phyloP scores from a whole-genome alignment of 2,329 filamentous ascomycete species.

The Colletotrichum aenigma region DNA sequence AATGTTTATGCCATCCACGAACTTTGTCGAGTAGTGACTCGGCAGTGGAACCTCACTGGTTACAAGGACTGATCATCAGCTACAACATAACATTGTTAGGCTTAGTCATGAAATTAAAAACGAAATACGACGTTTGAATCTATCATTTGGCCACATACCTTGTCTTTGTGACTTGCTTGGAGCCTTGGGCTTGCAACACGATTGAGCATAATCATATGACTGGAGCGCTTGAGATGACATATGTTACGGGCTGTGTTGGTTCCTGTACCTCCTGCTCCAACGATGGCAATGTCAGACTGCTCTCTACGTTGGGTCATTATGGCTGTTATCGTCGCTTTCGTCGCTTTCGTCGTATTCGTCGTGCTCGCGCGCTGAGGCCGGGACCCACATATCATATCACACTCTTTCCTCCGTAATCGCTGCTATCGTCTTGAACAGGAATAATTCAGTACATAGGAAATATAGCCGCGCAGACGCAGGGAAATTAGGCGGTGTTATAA shows the following conservation, averaged over 20 bases:
- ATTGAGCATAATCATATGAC: no score
- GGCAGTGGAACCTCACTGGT: neutral
- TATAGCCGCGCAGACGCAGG: neutral
- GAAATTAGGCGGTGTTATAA: fast-evolving
- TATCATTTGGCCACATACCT: no score
- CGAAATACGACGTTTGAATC: no score
- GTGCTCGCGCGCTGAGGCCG: fast-evolving
- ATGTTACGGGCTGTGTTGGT: no score
- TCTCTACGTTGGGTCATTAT: neutral
- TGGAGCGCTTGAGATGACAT: no score
- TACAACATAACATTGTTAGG: neutral
- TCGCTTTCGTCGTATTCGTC: neutral
- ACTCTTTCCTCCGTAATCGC: neutral
- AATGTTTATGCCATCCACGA: neutral
- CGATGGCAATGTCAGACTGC: no score
- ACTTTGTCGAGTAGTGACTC: neutral
- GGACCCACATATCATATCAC: fast-evolving
- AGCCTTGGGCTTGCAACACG: no score
- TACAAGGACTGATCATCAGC: neutral
- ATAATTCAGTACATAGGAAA: fast-evolving
- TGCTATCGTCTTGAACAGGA: fast-evolving
- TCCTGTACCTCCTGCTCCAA: no score
- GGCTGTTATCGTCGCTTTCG: neutral
- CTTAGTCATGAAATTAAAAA: no score
- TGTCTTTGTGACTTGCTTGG: no score